These are phyloP conservation scores for Trichophyton benhamiae DNA, from an alignment of 2,329 filamentous ascomycete genomes.

Conservation along the genomic window DNA sequence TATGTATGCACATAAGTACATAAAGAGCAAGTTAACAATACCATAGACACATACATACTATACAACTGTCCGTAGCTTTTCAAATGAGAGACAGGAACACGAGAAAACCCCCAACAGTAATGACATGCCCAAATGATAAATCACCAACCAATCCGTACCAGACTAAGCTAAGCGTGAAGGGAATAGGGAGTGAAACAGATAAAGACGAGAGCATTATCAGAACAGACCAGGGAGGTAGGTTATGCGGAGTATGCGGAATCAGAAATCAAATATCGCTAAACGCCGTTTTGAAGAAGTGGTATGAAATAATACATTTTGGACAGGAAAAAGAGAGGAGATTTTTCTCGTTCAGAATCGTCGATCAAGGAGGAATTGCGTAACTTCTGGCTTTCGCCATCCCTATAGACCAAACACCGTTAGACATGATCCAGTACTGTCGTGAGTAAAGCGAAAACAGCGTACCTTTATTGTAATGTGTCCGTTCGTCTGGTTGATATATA, in stretches of 20 bases:
- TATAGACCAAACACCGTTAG: conserved; percentile 14
- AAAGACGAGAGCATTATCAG: not conserved
- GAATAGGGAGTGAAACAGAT: no score
- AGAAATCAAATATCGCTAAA: not conserved
- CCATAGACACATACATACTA: not conserved
- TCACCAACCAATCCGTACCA: not conserved
- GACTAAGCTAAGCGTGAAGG: not conserved
- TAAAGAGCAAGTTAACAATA: not conserved
- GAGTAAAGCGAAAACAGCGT: conserved; percentile 14
- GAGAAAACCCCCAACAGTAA: not conserved
- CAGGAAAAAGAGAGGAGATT: not conserved
- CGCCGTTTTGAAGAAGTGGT: not conserved
- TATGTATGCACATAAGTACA: not conserved
- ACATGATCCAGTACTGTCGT: no score
- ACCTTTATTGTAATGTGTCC: conserved; percentile 66
- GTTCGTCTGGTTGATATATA: conserved; percentile 49
- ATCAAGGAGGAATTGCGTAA: conserved; percentile 37
- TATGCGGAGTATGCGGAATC: not conserved
- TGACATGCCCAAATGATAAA: not conserved
- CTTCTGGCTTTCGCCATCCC: conserved; percentile 40
- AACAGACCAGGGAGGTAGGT: not conserved
- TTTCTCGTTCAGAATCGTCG: conserved; percentile 27
- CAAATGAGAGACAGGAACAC: not conserved
- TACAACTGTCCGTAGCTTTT: not conserved
- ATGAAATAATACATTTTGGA: not conserved